Evolutionary conservation across 2,329 filamentous ascomycete species (phyloP).

Genomic region (Arthroderma sp.): DNA sequence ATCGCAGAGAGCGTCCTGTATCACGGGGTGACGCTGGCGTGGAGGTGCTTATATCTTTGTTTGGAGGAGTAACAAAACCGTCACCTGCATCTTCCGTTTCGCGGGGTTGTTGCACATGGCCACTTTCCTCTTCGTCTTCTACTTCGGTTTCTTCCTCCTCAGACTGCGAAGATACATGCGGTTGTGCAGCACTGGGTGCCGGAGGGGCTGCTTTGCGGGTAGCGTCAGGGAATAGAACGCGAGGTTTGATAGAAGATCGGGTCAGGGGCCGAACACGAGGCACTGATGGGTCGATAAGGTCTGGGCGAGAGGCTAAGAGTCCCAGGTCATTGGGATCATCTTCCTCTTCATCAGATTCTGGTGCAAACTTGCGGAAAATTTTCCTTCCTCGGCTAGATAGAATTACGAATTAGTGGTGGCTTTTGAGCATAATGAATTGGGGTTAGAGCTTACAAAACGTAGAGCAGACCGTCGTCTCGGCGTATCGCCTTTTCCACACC

Average conservation of each 20-base stretch:
- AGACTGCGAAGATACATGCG: conserved; percentile 23
- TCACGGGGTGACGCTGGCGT: conserved; percentile 22
- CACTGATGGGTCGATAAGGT: conserved; percentile 22
- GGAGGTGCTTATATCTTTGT: conserved; percentile 10
- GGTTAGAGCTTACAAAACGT: conserved; percentile 43
- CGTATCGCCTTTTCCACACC: conserved; percentile 39
- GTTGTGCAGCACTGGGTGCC: conserved; percentile 22
- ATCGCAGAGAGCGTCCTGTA: conserved; percentile 22
- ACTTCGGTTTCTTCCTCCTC: conserved; percentile 40
- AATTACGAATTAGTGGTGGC: conserved; percentile 16
- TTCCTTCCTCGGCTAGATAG: conserved; percentile 46
- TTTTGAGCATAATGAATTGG: conserved; percentile 3
- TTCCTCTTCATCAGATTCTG: conserved; percentile 26
- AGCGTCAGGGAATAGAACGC: conserved; percentile 44
- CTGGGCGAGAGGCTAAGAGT: conserved; percentile 27
- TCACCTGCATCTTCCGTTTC: conserved; percentile 9
- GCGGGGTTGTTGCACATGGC: background rate
- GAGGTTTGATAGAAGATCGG: conserved; percentile 46
- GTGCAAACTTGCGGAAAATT: conserved; percentile 43
- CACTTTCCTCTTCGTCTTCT: conserved; percentile 8
- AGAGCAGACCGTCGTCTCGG: conserved; percentile 46
- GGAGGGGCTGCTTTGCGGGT: conserved; percentile 19
- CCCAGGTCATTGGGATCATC: conserved; percentile 31
- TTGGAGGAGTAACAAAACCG: conserved; percentile 14
- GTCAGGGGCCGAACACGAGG: conserved; percentile 37